Conservation (phyloP, 768 basidiomycete species). For the Rhizopogon sp. region DNA sequence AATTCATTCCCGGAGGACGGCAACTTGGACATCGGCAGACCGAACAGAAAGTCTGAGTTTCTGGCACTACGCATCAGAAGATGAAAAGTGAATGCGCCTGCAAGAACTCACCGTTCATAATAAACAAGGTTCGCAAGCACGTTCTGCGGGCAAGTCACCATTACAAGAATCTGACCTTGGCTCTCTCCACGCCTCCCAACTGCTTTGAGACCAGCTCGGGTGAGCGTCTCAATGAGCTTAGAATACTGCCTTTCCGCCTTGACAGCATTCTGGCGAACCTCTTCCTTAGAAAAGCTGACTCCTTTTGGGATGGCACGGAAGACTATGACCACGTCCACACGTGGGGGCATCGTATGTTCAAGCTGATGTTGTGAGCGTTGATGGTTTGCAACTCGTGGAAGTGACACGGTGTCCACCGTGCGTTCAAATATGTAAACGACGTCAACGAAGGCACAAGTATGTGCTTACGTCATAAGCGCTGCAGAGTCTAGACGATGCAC, state of each 20-base stretch:
- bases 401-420: too few relatives aligned
- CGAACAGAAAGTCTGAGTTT: conserved; percentile 72
- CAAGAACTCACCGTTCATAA: conserved; percentile 60
- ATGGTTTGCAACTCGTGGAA: neutral
- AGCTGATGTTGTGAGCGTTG: neutral
- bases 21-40: conserved; percentile 54
- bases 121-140: conserved; percentile 62
- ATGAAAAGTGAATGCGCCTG: neutral
- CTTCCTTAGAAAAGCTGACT: conserved; percentile 49
- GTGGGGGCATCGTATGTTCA: conserved; percentile 34
- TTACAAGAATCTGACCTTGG: conserved; percentile 69
- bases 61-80: conserved; percentile 27
- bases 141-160: conserved; percentile 64
- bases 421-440: too few relatives aligned
- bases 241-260: conserved; percentile 69
- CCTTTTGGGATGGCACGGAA: conserved; percentile 48
- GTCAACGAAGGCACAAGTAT: too few relatives aligned
- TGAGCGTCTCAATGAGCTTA: conserved; percentile 56
- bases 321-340: conserved; percentile 70
- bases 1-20: conserved; percentile 36
- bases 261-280: conserved; percentile 53
- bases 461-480: too few relatives aligned
- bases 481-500: too few relatives aligned
- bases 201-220: conserved; percentile 57
- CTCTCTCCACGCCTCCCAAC: conserved; percentile 76